Evolutionary conservation across 164 flowering plant genomes (phyloP).

Genomic region (Cinnamomum chago): DNA sequence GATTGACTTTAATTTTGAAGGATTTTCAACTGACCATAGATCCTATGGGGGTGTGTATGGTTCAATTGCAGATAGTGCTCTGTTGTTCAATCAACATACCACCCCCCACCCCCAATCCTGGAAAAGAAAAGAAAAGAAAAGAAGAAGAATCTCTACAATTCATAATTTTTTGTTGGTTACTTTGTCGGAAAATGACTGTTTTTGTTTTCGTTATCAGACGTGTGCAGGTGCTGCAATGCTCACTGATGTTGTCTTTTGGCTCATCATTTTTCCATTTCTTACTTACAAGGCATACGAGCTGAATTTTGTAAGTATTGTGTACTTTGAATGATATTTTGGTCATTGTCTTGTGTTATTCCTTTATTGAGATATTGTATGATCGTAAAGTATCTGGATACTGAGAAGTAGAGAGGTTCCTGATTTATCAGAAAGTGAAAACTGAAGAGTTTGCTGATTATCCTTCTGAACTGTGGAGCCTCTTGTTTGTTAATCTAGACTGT

Average conservation of each 20-base stretch:
- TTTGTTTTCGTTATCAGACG: slow-evolving; percentile 42
- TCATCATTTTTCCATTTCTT: slow-evolving; percentile 80
- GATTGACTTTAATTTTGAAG: too few relatives aligned
- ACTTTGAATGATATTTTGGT: background rate
- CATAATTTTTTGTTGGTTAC: background rate
- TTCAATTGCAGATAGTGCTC: background rate
- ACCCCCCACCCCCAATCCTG: background rate
- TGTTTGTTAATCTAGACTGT: too few relatives aligned
- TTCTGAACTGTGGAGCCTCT: too few relatives aligned
- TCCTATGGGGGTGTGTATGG: background rate
- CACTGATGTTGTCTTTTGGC: slow-evolving; percentile 92
- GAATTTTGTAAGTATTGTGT: slow-evolving; percentile 54
- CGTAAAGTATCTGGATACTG: too few relatives aligned
- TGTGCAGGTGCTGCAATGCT: slow-evolving; percentile 93
- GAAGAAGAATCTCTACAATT: background rate
- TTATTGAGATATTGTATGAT: too few relatives aligned
- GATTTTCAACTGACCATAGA: too few relatives aligned
- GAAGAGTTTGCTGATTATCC: too few relatives aligned
- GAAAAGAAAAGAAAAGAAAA: background rate
- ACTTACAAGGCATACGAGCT: slow-evolving; percentile 48
- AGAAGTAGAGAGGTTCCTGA: too few relatives aligned
- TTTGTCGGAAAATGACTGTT: background rate
- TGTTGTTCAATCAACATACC: background rate
- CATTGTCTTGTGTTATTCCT: too few relatives aligned
- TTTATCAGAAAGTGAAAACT: too few relatives aligned